Evolutionary conservation across 768 basidiomycete species (phyloP).

Genomic region (Porpolomopsis calyptriformis): DNA sequence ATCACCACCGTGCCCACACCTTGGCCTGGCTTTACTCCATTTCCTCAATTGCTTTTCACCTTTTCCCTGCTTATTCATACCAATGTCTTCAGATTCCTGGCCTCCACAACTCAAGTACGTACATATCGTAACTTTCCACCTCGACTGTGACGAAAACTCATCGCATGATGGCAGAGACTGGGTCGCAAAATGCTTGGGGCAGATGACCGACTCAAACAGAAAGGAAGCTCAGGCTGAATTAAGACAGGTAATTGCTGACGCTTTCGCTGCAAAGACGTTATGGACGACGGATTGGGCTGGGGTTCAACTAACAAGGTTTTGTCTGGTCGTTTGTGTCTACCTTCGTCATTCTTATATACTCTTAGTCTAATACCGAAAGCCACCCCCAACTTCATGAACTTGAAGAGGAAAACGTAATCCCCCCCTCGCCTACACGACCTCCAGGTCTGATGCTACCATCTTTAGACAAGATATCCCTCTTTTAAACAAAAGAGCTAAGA

Average conservation of each 20-base stretch:
- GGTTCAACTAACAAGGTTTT: constrained; percentile 77
- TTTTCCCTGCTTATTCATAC: constrained; percentile 4
- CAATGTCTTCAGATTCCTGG: constrained; percentile 73
- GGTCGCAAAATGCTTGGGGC: constrained; percentile 87
- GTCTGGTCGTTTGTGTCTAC: constrained; percentile 9
- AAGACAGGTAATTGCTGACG: constrained; percentile 92
- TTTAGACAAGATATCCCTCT: constrained; percentile 30
- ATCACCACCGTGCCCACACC: too few relatives aligned
- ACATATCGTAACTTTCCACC: background rate
- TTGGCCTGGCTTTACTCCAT: too few relatives aligned
- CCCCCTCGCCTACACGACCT: too few relatives aligned
- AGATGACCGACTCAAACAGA: constrained; percentile 84
- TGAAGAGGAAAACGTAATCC: constrained; percentile 78
- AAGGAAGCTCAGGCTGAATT: constrained; percentile 85
- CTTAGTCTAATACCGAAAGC: constrained; percentile 54
- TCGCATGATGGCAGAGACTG: constrained; percentile 60
- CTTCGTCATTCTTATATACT: constrained; percentile 12
- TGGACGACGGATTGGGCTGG: constrained; percentile 93
- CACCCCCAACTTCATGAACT: constrained; percentile 33
- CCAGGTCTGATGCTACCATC: background rate
- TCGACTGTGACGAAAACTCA: background rate
- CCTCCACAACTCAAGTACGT: constrained; percentile 68
- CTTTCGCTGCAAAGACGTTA: constrained; percentile 73
- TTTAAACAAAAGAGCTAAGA: constrained; percentile 49
- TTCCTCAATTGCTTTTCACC: background rate